Evolutionary conservation across 495 filamentous ascomycete species (phyloP).

Genomic region (Aspergillus bertholletiae): DNA sequence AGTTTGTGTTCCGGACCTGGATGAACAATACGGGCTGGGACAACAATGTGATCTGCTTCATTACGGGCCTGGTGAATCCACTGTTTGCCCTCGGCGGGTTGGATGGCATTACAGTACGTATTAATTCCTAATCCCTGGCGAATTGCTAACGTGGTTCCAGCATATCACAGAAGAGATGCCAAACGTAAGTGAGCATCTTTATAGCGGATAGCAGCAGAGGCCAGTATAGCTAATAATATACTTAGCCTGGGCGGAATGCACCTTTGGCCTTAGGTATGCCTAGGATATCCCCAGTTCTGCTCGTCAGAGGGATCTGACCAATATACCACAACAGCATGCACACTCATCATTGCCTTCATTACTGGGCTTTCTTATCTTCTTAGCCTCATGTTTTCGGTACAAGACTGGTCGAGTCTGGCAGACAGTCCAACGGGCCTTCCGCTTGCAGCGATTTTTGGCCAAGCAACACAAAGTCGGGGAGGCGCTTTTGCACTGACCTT

Average conservation of each 20-base stretch:
- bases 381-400: conserved; percentile 43
- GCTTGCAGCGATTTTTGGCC: conserved; percentile 67
- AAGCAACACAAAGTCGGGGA: conserved; percentile 62
- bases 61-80: conserved; percentile 73
- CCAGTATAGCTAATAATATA: neutral
- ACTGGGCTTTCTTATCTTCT: conserved; percentile 42
- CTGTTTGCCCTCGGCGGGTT: conserved; percentile 74
- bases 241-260: conserved; percentile 28
- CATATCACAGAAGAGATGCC: conserved; percentile 80
- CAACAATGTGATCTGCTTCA: conserved; percentile 67
- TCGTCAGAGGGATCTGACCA: neutral
- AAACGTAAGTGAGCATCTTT: conserved; percentile 42
- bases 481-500: conserved; percentile 54
- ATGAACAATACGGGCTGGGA: conserved; percentile 66
- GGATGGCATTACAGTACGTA: conserved; percentile 42
- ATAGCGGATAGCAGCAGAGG: neutral
- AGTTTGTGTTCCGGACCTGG: conserved; percentile 62
- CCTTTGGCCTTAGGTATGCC: conserved; percentile 29
- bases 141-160: conserved; percentile 15
- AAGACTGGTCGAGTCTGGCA: conserved; percentile 33
- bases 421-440: conserved; percentile 55
- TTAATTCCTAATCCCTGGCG: conserved; percentile 19
- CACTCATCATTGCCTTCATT: conserved; percentile 41
- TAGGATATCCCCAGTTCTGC: neutral
- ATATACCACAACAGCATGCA: conserved; percentile 25